phyloP scores from a whole-genome alignment of 2,329 filamentous ascomycete species.

The Colletotrichum chlorophyti region DNA sequence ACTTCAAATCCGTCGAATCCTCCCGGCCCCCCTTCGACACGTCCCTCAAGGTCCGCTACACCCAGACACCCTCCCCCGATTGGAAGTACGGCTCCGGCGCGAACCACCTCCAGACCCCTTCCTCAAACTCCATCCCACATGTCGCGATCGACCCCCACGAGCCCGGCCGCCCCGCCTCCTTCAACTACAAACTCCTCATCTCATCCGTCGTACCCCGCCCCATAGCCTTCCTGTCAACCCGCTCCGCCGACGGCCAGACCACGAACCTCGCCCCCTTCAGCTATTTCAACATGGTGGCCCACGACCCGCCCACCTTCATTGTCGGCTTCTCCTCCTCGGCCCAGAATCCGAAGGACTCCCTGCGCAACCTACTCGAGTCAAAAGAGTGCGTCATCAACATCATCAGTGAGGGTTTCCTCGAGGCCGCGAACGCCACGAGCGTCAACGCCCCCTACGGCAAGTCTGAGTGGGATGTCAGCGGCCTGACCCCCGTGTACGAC shows the following conservation, averaged over 20 bases:
- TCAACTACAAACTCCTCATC: constrained; percentile 94
- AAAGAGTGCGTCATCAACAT: constrained; percentile 87
- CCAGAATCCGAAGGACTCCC: constrained; percentile 74
- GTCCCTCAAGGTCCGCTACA: constrained; percentile 57
- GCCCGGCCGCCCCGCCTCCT: constrained; percentile 67
- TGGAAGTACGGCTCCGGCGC: constrained; percentile 73
- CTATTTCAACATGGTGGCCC: constrained; percentile 83
- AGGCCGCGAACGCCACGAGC: constrained; percentile 84
- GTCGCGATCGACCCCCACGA: constrained; percentile 83
- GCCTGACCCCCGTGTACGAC: constrained; percentile 72
- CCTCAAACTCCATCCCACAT: constrained; percentile 60
- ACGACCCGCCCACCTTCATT: constrained; percentile 86
- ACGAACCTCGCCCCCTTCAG: constrained; percentile 85
- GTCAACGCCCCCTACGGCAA: constrained; percentile 80
- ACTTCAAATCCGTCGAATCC: constrained; percentile 77
- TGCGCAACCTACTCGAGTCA: constrained; percentile 75
- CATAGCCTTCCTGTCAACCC: constrained; percentile 69
- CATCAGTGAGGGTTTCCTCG: constrained; percentile 82
- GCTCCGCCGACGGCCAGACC: constrained; percentile 62
- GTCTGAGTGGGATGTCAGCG: constrained; percentile 69
- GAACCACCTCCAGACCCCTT: constrained; percentile 62
- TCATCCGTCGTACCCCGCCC: constrained; percentile 83
- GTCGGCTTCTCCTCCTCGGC: constrained; percentile 57
- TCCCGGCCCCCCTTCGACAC: constrained; percentile 67
- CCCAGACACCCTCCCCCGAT: constrained; percentile 66